Evolutionary conservation across 768 basidiomycete genomes (phyloP).

Genomic region (Lactarius deliciosus): DNA sequence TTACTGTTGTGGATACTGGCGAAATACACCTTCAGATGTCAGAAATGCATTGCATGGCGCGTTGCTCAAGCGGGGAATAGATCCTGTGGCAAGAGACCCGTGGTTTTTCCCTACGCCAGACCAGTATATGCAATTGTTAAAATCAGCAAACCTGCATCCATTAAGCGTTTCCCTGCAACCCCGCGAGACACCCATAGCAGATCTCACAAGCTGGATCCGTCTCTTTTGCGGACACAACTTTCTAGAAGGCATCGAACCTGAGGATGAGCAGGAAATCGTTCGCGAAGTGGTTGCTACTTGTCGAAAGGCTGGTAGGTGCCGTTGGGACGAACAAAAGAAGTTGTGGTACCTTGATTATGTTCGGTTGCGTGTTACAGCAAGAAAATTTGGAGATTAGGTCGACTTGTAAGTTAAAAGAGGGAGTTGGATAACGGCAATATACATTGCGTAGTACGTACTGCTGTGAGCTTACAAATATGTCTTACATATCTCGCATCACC

Average conservation of each 20-base stretch:
- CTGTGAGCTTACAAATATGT: not conserved
- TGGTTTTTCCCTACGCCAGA: constrained; percentile 82
- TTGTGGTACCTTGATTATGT: constrained; percentile 27
- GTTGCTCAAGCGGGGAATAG: constrained; percentile 50
- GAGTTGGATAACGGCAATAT: not conserved
- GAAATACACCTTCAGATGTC: constrained; percentile 47
- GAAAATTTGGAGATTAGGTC: not conserved
- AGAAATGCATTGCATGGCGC: constrained; percentile 56
- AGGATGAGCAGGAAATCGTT: constrained; percentile 17
- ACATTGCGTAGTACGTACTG: not conserved
- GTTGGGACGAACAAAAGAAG: constrained; percentile 12
- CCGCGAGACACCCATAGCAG: constrained; percentile 14
- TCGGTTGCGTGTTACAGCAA: constrained; percentile 21
- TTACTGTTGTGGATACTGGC: constrained; percentile 7
- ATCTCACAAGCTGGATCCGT: constrained; percentile 25
- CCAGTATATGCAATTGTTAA: constrained; percentile 46
- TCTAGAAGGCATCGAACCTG: constrained; percentile 15
- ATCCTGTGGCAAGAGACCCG: constrained; percentile 65
- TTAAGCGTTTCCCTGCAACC: constrained; percentile 15
- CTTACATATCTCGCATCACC: not conserved
- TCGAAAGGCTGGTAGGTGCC: constrained; percentile 13
- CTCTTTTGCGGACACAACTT: constrained; percentile 21
- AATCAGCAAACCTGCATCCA: constrained; percentile 13
- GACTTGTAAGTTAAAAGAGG: not conserved
- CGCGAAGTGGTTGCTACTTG: constrained; percentile 20